Evolutionary conservation across 805 yeast genomes (phyloP), one percentile per base, ranked within the genome.

Genomic region (Yamadazyma phyllophila): DNA sequence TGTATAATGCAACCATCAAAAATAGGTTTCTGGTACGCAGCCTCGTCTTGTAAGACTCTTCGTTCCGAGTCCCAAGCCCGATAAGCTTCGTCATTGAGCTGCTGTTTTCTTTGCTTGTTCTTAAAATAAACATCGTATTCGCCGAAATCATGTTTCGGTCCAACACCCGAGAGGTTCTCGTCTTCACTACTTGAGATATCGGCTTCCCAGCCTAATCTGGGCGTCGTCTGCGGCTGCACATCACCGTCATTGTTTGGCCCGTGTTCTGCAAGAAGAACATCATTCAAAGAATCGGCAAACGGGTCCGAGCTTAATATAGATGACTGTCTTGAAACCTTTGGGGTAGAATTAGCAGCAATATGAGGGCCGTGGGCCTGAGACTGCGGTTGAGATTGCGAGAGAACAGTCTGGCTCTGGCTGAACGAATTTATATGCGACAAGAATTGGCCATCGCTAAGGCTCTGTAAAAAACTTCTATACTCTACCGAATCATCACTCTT

Each of bases 1-100:
- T 85, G 82, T 4, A 92, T 73, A 1, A 71, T 63, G 59, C 91
- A 87, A 1, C 76, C 80, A 31, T 67, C 56, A 58, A 92, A 90
- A 1, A 91, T 68, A 2, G 58, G 62, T 9, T 54, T 58, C 13
- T 45, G 47, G 10, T 47, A 57, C 7, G 46, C 33, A 3, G 39
- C 45, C 20, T 57, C 53, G 8, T 55, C 57, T 20, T 53, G 52
- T 20, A 54, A 45, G n/a, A 56, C 41, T 37, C 62, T 60, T 14
- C 79, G 62, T 37, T 71, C 59, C 20, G 54, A 52, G 27, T 79
- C 77, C 80, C 84, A 81, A 29, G 68, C 61, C 1, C 74, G 59
- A 47, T 67, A 81, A 14, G 73, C 71, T 26, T 66, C 72, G 57
- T 81, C 87, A 26, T 76, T 71, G 40, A 67, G 66, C 54, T 81